Evolutionary conservation across 495 filamentous ascomycete species (phyloP), one percentile per base, ranked within the genome.

Genomic region (Margaritispora aquatica): DNA sequence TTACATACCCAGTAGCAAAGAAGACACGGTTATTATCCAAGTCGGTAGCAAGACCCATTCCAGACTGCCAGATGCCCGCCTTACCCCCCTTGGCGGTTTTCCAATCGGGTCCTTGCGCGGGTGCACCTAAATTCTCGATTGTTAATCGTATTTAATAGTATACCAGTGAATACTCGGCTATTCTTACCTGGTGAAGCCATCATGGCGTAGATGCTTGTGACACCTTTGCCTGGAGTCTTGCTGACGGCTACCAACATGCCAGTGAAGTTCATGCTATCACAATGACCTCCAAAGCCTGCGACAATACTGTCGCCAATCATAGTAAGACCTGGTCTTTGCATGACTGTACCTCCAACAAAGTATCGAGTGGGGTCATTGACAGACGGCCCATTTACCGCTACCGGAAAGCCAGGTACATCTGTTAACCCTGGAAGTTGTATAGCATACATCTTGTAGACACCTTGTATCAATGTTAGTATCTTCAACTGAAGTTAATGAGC

Each of bases 261-360:
- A 1, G 74, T 77, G 58, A 74, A 76, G 52, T 77, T 77, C 61
- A 73, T 75, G 2, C 68, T 61, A 49, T 76, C 74, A 52, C 74
- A 77, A 58, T 76, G 74, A 23, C 74, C 71, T 24, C 71, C 74
- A 57, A 76, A 77, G 0, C 69, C 74, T 19, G 66, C 70, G 51
- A 73, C 66, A 9, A 76, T 62, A 11, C 64, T 64, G n/a, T 64
- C 62, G 22, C 68, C 70, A 9, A 71, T 54, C 27, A 69, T 57
- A 1, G 63, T 61, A 36, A 75, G 51, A 8, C 69, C 63, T 0
- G 74, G 71, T 53, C 73, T 60, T 58, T 77, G 71, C 10, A 55
- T 48, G 7, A 62, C 21, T 22, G 56, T 59, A 13, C 66, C 66
- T 1, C 58, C 56, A 4, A 69, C 47, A 54, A 69, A 59, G 47